Conservation (phyloP, 2,329 filamentous ascomycete species). For the Pseudocercospora cruenta region DNA sequence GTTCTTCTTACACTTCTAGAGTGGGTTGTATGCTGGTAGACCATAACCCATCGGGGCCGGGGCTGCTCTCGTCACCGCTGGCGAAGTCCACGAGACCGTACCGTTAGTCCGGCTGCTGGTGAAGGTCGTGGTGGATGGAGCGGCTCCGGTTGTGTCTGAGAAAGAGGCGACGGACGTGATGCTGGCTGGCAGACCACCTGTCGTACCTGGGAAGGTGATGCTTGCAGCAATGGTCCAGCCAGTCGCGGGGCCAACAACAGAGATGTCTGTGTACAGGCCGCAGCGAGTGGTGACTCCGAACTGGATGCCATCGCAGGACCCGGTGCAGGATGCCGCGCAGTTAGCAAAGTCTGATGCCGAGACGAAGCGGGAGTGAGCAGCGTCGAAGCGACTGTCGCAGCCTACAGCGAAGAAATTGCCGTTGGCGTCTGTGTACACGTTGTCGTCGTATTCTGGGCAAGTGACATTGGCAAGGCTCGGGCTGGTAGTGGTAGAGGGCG, state of each 20-base stretch:
- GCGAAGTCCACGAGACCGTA: conserved; percentile 10
- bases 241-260: conserved; percentile 21
- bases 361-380: conserved; percentile 24
- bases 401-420: conserved; percentile 24
- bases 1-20: background rate
- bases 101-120: conserved; percentile 6
- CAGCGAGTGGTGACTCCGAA: conserved; percentile 29
- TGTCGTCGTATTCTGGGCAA: conserved; percentile 24
- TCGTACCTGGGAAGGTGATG: conserved; percentile 16
- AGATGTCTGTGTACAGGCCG: conserved; percentile 27
- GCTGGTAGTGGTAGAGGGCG: conserved; percentile 4
- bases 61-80: conserved; percentile 5
- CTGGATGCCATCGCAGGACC: conserved; percentile 26
- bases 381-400: conserved; percentile 28
- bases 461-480: conserved; percentile 17
- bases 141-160: background rate
- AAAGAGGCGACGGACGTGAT: conserved; percentile 9
- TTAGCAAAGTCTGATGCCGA: conserved; percentile 24
- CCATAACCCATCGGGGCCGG: background rate
- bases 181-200: conserved; percentile 8
- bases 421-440: conserved; percentile 23
- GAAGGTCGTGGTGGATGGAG: background rate
- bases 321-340: conserved; percentile 28
- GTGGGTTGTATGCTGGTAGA: conserved; percentile 3
- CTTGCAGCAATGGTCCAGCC: conserved; percentile 28